A percentile compares a stretch with the other conserved stretches of the same genome.
Evolutionary conservation across 495 filamentous ascomycete species (phyloP).

Genomic region (Penicillium diatomitis): DNA sequence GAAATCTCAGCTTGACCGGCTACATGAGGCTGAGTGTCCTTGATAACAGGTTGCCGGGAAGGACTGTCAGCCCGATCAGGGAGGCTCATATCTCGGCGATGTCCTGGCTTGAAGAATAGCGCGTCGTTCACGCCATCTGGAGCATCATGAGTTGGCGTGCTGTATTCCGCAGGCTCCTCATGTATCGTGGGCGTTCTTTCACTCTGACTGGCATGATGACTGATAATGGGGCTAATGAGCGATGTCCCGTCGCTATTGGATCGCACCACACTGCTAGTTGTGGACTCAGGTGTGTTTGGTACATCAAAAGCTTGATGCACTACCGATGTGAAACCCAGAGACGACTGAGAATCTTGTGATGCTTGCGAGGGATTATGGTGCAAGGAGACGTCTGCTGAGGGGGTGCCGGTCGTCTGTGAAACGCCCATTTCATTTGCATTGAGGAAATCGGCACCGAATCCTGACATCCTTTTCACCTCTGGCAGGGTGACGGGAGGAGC

Average conservation of each 20-base stretch:
- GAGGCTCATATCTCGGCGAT: constrained; percentile 52
- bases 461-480: constrained; percentile 55
- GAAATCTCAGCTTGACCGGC: constrained; percentile 37
- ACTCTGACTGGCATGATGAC: constrained; percentile 30
- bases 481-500: constrained; percentile 38
- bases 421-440: constrained; percentile 3
- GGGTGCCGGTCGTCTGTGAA: constrained; percentile 10
- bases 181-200: constrained; percentile 47
- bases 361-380: constrained; percentile 42
- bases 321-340: constrained; percentile 51
- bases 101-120: constrained; percentile 42
- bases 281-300: constrained; percentile 49
- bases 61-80: constrained; percentile 56
- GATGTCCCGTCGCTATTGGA: constrained; percentile 59
- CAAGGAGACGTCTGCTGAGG: constrained; percentile 21
- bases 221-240: constrained; percentile 61
- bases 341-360: constrained; percentile 20
- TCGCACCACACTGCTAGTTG: constrained; percentile 39
- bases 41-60: constrained; percentile 46
- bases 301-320: constrained; percentile 66
- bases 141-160: constrained; percentile 20
- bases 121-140: constrained; percentile 2
- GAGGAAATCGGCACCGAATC: constrained; percentile 46
- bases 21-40: constrained; percentile 29
- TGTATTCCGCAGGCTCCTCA: constrained; percentile 42